phyloP scores from a whole-genome alignment of 2,329 filamentous ascomycete genomes.

The Diplodia scrobiculata region DNA sequence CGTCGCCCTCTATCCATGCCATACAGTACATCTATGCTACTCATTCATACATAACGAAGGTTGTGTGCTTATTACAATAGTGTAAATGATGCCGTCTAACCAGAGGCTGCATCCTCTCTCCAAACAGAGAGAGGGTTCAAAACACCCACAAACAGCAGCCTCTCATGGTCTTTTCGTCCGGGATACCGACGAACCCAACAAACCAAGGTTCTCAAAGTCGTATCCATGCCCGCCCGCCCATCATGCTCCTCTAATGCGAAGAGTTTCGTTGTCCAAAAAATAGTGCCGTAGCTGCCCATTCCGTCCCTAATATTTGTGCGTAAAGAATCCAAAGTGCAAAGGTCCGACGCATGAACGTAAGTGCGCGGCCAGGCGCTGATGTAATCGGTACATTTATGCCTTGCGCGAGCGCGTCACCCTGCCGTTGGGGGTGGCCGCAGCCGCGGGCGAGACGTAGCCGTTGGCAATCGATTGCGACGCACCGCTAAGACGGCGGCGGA shows the following conservation, averaged over 20 bases:
- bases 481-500: conserved; percentile 55
- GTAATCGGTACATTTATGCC: conserved; percentile 54
- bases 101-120: conserved; percentile 11
- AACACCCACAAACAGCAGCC: conserved; percentile 7
- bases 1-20: neutral
- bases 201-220: conserved; percentile 5
- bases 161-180: neutral
- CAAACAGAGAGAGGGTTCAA: neutral
- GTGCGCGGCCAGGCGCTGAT: conserved; percentile 24
- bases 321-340: conserved; percentile 23
- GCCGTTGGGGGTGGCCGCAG: conserved; percentile 59
- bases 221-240: conserved; percentile 15
- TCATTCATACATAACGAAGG: conserved; percentile 29
- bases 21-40: conserved; percentile 27
- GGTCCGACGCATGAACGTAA: conserved; percentile 21
- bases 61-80: conserved; percentile 22
- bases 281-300: conserved; percentile 25
- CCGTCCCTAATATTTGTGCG: conserved; percentile 22
- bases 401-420: conserved; percentile 68
- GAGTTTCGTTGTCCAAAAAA: conserved; percentile 20
- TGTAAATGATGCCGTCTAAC: conserved; percentile 22
- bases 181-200: conserved; percentile 10
- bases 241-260: conserved; percentile 18
- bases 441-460: conserved; percentile 38
- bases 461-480: conserved; percentile 43